These are phyloP conservation scores for Candida schatavii DNA, from an alignment of 805 yeast species.

Conservation along the genomic window DNA sequence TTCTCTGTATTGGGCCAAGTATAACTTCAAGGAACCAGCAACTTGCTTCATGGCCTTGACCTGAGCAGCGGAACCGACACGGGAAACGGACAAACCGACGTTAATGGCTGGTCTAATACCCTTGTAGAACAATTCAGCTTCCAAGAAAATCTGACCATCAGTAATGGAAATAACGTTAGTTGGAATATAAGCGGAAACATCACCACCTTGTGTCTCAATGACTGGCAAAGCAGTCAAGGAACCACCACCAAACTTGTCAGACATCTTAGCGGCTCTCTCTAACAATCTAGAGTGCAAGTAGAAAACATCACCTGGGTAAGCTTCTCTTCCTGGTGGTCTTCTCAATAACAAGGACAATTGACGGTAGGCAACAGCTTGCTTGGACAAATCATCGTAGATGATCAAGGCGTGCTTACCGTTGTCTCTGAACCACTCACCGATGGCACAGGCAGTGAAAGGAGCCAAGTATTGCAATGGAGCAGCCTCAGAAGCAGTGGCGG, in stretches of 20 bases:
- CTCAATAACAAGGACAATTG: constrained; percentile 96
- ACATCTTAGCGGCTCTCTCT: constrained; percentile 98
- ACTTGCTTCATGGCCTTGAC: constrained; percentile 99
- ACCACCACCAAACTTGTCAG: constrained; percentile 85
- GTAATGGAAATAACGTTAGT: constrained; percentile 97
- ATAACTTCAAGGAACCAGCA: constrained; percentile 99
- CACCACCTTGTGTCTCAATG: constrained; percentile 99
- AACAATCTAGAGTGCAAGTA: constrained; percentile 92
- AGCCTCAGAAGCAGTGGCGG: constrained; percentile 99
- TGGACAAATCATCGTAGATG: constrained; percentile 96
- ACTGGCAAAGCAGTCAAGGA: constrained; percentile 94
- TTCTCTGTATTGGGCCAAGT: constrained; percentile 99
- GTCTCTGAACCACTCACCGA: constrained; percentile 99
- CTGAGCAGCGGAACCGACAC: constrained; percentile 99
- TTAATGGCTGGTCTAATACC: constrained; percentile 99
- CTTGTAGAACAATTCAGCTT: constrained; percentile 99
- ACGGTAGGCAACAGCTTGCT: constrained; percentile 99
- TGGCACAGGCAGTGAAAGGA: constrained; percentile 99
- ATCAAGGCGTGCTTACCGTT: constrained; percentile 97
- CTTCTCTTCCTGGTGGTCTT: constrained; percentile 97
- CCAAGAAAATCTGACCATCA: constrained; percentile 97
- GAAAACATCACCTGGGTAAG: constrained; percentile 96
- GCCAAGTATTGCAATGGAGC: constrained; percentile 99
- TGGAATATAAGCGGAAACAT: constrained; percentile 96
- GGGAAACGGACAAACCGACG: constrained; percentile 99